Evolutionary conservation across 2,329 filamentous ascomycete species (phyloP).

Genomic region (Alternaria sp.): DNA sequence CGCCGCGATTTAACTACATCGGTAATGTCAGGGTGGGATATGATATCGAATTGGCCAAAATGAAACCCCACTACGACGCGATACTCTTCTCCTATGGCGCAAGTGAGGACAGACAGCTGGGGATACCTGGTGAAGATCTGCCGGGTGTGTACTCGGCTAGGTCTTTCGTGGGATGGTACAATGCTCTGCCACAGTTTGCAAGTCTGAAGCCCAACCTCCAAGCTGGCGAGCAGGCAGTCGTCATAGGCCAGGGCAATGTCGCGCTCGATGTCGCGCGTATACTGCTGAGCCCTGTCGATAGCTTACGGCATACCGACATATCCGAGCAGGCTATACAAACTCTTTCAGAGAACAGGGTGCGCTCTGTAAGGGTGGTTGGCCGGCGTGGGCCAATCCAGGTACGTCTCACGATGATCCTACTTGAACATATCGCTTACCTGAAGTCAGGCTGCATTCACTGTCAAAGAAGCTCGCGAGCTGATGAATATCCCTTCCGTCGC

Average conservation of each 20-base stretch:
- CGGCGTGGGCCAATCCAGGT: slow-evolving; percentile 88
- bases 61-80: slow-evolving; percentile 88
- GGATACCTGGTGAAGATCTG: slow-evolving; percentile 80
- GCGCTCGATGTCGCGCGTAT: slow-evolving; percentile 93
- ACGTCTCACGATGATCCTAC: slow-evolving; percentile 29
- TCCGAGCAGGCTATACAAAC: slow-evolving; percentile 81
- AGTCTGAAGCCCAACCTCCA: slow-evolving; percentile 76
- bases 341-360: slow-evolving; percentile 76
- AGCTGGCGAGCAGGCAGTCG: slow-evolving; percentile 79
- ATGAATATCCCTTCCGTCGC: slow-evolving; percentile 76
- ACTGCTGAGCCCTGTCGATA: slow-evolving; percentile 77
- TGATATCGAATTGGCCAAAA: slow-evolving; percentile 69
- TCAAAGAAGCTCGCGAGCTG: slow-evolving; percentile 91
- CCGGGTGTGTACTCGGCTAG: slow-evolving; percentile 85
- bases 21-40: slow-evolving; percentile 86
- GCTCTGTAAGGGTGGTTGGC: slow-evolving; percentile 85
- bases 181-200: slow-evolving; percentile 85
- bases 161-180: slow-evolving; percentile 98
- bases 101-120: slow-evolving; percentile 79
- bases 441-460: slow-evolving; percentile 83
- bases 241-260: slow-evolving; percentile 96
- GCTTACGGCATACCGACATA: slow-evolving; percentile 84
- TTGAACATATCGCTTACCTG: background rate
- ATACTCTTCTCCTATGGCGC: slow-evolving; percentile 94
- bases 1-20: slow-evolving; percentile 85